Base-by-base conservation (phyloP, 1,284 basidiomycete genomes). In the Ganoderma multipileum region DNA sequence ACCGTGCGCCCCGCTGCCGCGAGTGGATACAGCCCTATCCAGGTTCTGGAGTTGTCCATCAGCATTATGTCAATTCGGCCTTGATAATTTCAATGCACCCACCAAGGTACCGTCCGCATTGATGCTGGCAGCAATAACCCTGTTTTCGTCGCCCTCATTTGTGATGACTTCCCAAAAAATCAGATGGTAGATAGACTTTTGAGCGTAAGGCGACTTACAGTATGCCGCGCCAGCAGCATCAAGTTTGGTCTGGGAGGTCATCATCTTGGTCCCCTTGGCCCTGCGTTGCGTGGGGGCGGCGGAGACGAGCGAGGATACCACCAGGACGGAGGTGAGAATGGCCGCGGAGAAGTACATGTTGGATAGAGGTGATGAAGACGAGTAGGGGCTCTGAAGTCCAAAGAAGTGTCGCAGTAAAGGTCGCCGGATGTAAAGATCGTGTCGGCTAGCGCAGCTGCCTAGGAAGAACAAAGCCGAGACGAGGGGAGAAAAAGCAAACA, bases 1-100 rank as follows among this genome's bases (percentile, higher is more conserved):
- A 26, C 83, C 85, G 70, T 85, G 84, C 28, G 76, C 73, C 18
- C 85, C 85, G 50, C 76, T 64, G 36, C 85, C 85, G 28, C 79
- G 75, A 18, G 84, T 79, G 57, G 76, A 70, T 9, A 83, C 76
- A 2, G 75, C 75, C n/a, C 70, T 63, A 55, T 73, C 69, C 38
- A 72, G 70, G 59, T 41, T 68, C 74, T 75, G 58, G n/a, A 30
- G 8, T 33, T 18, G 3, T 26, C 9, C 7, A 12, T 66, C 7
- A 68, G 54, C 26, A 23, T 3, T 11, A 5, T 41, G 3, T 12
- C 26, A 33, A 47, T 3, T 30, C 47, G 23, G 9, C 47, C 9
- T 26, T 50, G 23, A 8, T 26, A 50, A 14, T 50, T 50, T 12
- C 18, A 26, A 59, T 63, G 11, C 63, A 74, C 58, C 9, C 12